A percentile compares a stretch with the other conserved stretches of the same genome.
These are phyloP conservation scores for Malassezia japonica DNA, from an alignment of 1,284 basidiomycete genomes.

Conservation along the genomic window DNA sequence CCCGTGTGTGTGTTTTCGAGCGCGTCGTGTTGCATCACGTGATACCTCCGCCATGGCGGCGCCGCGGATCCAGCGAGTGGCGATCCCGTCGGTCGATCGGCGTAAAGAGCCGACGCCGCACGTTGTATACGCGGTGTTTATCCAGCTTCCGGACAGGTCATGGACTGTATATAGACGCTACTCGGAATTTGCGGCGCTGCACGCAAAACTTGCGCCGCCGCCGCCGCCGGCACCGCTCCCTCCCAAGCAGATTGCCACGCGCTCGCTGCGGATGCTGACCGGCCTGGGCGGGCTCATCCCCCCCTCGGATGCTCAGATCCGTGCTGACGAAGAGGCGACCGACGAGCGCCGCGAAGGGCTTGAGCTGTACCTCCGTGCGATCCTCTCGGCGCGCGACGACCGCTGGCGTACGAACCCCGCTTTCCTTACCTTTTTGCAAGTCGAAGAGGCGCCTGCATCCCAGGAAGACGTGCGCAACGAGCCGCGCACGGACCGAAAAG, in stretches of 20 bases:
- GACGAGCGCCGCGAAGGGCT: constrained; percentile 66
- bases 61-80: constrained; percentile 42
- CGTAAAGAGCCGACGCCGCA: constrained; percentile 53
- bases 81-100: constrained; percentile 36
- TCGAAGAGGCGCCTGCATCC: constrained; percentile 50
- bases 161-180: constrained; percentile 90
- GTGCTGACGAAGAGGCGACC: constrained; percentile 52
- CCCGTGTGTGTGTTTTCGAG: constrained; percentile 11
- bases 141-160: constrained; percentile 62
- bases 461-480: no score
- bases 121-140: constrained; percentile 66
- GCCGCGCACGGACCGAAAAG: not conserved
- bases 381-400: constrained; percentile 67
- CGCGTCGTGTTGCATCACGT: constrained; percentile 10
- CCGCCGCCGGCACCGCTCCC: constrained; percentile 67
- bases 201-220: constrained; percentile 66
- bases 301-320: not conserved
- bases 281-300: constrained; percentile 17
- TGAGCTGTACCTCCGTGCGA: constrained; percentile 75
- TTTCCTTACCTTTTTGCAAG: constrained; percentile 77
- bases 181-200: constrained; percentile 79
- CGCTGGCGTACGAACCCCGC: constrained; percentile 68
- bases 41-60: constrained; percentile 9
- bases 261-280: constrained; percentile 33
- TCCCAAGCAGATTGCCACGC: constrained; percentile 62